Conservation (phyloP, 768 basidiomycete genomes). For the Leccinum variicolor region DNA sequence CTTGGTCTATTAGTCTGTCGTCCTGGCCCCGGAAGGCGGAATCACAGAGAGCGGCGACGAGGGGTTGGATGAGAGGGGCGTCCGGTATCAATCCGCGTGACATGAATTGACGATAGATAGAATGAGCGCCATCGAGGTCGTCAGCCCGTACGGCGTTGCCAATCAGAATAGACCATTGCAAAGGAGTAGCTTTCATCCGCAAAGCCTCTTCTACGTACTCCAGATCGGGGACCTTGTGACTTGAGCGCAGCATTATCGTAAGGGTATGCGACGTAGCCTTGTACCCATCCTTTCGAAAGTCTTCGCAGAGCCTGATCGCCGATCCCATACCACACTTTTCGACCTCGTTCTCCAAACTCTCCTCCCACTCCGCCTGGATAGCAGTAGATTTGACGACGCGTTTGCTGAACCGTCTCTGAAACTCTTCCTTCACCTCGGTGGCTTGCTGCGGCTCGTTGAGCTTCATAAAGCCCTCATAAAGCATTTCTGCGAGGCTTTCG, state of each 20-base stretch:
- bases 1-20: slow-evolving; percentile 47
- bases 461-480: slow-evolving; percentile 44
- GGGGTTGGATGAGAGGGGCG: slow-evolving; percentile 48
- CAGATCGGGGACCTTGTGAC: slow-evolving; percentile 41
- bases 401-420: slow-evolving; percentile 32
- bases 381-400: slow-evolving; percentile 27
- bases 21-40: slow-evolving; percentile 32
- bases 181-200: slow-evolving; percentile 35
- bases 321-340: slow-evolving; percentile 33
- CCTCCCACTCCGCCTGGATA: slow-evolving; percentile 28
- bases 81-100: slow-evolving; percentile 45
- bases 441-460: slow-evolving; percentile 36
- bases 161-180: slow-evolving; percentile 57
- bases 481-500: slow-evolving; percentile 35
- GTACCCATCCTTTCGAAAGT: slow-evolving; percentile 33
- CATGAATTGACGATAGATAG: slow-evolving; percentile 48
- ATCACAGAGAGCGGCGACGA: slow-evolving; percentile 51
- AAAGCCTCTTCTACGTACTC: slow-evolving; percentile 40
- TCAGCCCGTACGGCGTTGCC: slow-evolving; percentile 43
- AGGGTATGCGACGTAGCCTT: slow-evolving; percentile 32
- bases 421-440: slow-evolving; percentile 37
- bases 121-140: slow-evolving; percentile 39
- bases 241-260: slow-evolving; percentile 41
- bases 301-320: slow-evolving; percentile 35
- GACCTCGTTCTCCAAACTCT: slow-evolving; percentile 27